A percentile compares a stretch with the other conserved stretches of the same genome.
Evolutionary conservation across 176 grass and related monocot genomes (phyloP).

Genomic region (Bolboschoenus planiculmis): DNA sequence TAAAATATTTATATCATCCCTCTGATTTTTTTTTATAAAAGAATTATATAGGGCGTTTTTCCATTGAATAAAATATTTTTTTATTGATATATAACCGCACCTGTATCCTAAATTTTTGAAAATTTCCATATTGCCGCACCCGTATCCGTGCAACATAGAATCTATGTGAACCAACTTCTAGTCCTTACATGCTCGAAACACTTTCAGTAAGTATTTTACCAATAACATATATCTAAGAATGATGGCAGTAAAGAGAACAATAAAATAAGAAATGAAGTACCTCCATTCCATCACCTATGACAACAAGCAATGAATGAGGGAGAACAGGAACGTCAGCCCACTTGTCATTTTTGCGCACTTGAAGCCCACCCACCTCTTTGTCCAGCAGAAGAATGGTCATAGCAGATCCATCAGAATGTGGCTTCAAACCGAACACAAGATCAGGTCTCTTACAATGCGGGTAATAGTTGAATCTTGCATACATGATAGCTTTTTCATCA

Average conservation of each 20-base stretch:
- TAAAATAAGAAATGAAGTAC: conserved; percentile 16
- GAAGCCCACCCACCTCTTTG: conserved; percentile 30
- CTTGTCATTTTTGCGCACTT: conserved; percentile 16
- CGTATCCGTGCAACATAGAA: no score
- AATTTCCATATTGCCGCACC: no score
- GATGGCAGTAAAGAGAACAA: neutral
- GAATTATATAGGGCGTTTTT: no score
- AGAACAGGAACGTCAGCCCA: conserved; percentile 45
- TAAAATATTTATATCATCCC: no score
- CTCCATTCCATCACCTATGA: conserved; percentile 38
- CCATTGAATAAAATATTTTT: no score
- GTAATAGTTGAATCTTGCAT: conserved; percentile 34
- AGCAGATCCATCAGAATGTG: conserved; percentile 37
- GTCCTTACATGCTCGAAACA: neutral
- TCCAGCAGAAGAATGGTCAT: conserved; percentile 37
- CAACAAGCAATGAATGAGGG: conserved; percentile 33
- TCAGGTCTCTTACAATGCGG: conserved; percentile 37
- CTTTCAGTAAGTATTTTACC: neutral
- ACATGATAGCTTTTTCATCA: conserved; percentile 2
- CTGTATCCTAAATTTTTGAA: no score
- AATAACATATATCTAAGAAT: neutral
- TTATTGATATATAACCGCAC: no score
- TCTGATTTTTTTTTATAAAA: no score
- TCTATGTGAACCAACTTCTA: neutral
- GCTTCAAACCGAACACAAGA: conserved; percentile 41